phyloP scores from a whole-genome alignment of 2,329 filamentous ascomycete genomes.

The Neofusicoccum cordaticola region DNA sequence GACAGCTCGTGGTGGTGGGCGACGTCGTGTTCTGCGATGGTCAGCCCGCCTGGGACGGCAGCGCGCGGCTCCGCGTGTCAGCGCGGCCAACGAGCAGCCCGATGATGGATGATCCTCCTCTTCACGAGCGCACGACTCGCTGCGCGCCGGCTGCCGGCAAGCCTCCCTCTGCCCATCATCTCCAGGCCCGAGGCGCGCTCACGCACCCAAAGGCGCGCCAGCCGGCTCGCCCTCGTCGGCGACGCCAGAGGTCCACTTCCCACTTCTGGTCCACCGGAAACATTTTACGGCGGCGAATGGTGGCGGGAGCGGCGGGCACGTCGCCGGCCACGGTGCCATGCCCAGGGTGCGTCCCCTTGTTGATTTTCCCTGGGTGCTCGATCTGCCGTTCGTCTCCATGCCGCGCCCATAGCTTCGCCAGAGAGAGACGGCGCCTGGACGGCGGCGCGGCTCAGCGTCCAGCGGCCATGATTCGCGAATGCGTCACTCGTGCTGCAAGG shows the following conservation, averaged over 20 bases:
- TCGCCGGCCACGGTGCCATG: background rate
- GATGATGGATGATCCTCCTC: constrained; percentile 3
- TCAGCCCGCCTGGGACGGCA: constrained; percentile 2
- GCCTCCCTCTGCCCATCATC: constrained; percentile 1
- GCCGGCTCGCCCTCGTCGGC: background rate
- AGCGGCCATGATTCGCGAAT: constrained; percentile 13
- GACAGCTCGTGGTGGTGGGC: background rate
- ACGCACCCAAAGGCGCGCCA: background rate
- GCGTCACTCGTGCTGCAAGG: background rate
- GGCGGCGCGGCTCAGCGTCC: constrained; percentile 5
- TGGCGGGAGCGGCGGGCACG: background rate
- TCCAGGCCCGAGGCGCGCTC: background rate
- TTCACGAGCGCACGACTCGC: constrained; percentile 8
- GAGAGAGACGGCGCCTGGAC: background rate
- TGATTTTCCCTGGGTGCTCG: constrained; percentile 14
- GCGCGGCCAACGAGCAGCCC: background rate
- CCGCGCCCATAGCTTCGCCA: constrained; percentile 4
- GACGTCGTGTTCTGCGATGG: background rate
- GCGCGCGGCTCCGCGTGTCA: constrained; percentile 7
- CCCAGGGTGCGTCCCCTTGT: background rate
- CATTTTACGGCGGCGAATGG: background rate
- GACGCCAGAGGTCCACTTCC: background rate
- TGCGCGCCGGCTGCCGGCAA: constrained; percentile 9
- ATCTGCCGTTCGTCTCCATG: constrained; percentile 17
- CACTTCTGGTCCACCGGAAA: background rate